Percentiles rank a stretch among this genome's conserved stretches.
phyloP scores from a whole-genome alignment of 257 asterid genomes.

The Thymus mandschuricus region DNA sequence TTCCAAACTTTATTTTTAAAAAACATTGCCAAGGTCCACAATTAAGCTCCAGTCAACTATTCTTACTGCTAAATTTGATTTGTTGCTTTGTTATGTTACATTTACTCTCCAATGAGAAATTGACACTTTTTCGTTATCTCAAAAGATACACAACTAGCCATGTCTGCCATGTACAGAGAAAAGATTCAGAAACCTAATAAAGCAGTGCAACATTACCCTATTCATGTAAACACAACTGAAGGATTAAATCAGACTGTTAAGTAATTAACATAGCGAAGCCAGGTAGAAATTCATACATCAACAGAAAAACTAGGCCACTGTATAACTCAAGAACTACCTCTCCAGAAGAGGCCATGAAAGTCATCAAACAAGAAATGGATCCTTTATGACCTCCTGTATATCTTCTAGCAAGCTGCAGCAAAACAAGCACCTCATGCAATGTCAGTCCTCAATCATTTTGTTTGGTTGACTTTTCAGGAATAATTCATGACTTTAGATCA shows the following conservation, averaged over 20 bases:
- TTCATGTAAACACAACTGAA: neutral
- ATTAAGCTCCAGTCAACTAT: neutral
- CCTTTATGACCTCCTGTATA: slow-evolving; percentile 99
- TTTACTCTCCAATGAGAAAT: slow-evolving; percentile 17
- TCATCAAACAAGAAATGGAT: slow-evolving; percentile 88
- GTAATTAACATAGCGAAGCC: slow-evolving; percentile 16
- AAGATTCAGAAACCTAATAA: slow-evolving; percentile 12
- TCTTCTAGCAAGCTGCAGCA: slow-evolving; percentile 88
- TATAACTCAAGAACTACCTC: slow-evolving; percentile 59
- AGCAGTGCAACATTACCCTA: slow-evolving; percentile 5
- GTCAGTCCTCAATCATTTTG: slow-evolving; percentile 24
- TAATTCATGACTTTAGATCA: slow-evolving; percentile 17
- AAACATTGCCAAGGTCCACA: slow-evolving; percentile 5
- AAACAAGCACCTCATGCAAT: slow-evolving; percentile 25
- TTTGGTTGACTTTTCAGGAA: slow-evolving; percentile 18
- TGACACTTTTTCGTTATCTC: slow-evolving; percentile 14
- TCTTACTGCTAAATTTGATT: neutral
- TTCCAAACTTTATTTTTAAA: neutral
- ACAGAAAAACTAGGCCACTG: neutral
- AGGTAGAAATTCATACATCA: slow-evolving; percentile 2
- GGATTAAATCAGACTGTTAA: slow-evolving; percentile 17
- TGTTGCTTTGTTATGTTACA: slow-evolving; percentile 11
- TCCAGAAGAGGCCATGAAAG: slow-evolving; percentile 89
- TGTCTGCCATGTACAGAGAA: neutral
- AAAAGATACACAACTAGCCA: slow-evolving; percentile 3